Base-by-base conservation (phyloP, 1,284 basidiomycete genomes). In the Cryptococcus wingfieldii region DNA sequence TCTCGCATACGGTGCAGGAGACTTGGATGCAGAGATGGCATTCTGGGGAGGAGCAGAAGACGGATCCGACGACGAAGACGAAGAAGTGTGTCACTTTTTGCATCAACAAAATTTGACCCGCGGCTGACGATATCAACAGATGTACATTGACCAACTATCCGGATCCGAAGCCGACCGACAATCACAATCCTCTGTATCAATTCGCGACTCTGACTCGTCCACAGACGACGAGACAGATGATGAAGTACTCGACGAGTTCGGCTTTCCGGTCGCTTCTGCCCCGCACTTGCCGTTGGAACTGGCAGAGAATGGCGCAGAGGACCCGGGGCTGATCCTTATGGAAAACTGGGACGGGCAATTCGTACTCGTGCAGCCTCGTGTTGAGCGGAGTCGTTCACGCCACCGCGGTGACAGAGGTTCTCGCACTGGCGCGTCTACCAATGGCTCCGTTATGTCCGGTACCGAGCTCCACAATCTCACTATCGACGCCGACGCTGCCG, bases 301-400 rank as follows among this genome's bases (percentile, higher is more conserved):
- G 19, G 54, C 44, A 2, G 49, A 54, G 12, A 50, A 54, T 9
- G 50, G 47, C 4, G 31, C 31, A 34, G 54, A 53, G 2, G 56
- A 56, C 44, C 60, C 63, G 34, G 57, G 57, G 23, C 61, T 75
- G 10, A 63, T 75, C n/a, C 61, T 75, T 27, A 75, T 75, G 74
- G 71, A 75, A 61, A 71, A 75, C 54, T 75, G 74, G 74, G 70
- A 74, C 38, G 74, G 74, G 10, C 67, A 74, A 56, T 68, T 73
- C 23, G 71, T 74, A 2, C 66, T 75, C 19, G 72, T 75, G 25
- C 71, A 75, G 58, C 70, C 72, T 0, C 51, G 69, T 23, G 54
- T 59, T 14, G 70, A 71, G 38, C 59, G 67, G 8, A 60, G 64
- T 14, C 59, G 66, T 3, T 63, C 63, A 13, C 54, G 66, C 25